phyloP scores from a whole-genome alignment of 139 green algal genomes.

The Auxenochlorella pyrenoidosa region DNA sequence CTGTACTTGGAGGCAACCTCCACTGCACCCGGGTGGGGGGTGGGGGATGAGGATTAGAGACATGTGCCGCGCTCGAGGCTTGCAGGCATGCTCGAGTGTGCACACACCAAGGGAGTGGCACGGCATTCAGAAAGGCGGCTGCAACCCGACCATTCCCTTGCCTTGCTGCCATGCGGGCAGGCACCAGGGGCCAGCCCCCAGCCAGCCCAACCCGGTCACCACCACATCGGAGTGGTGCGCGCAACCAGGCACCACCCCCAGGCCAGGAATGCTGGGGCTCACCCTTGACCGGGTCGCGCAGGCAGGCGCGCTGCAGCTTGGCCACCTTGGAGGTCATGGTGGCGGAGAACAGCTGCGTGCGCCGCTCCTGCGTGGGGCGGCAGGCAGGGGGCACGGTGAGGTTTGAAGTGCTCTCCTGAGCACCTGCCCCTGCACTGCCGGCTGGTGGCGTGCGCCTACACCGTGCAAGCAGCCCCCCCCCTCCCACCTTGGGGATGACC shows the following conservation, averaged over 20 bases:
- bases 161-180: too few relatives aligned
- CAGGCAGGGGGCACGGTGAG: too few relatives aligned
- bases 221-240: too few relatives aligned
- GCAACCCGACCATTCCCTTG: too few relatives aligned
- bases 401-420: too few relatives aligned
- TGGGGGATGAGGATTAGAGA: not conserved
- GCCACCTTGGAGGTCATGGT: constrained; percentile 99
- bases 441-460: too few relatives aligned
- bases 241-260: not conserved
- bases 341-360: constrained; percentile 97
- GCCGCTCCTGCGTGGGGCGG: constrained; percentile 60
- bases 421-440: too few relatives aligned
- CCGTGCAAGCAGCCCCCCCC: too few relatives aligned
- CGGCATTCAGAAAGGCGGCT: too few relatives aligned
- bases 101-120: too few relatives aligned
- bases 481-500: constrained; percentile 61
- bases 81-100: not conserved
- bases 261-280: not conserved
- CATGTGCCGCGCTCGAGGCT: not conserved
- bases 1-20: constrained; percentile 97
- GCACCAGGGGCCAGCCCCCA: not conserved
- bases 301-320: constrained; percentile 98
- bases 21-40: constrained; percentile 48
- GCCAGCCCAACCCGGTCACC: too few relatives aligned
- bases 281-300: constrained; percentile 89